Percentiles rank a stretch among this genome's conserved stretches.
Conservation (phyloP, 2,329 filamentous ascomycete genomes). For the Eurotiales sp. region DNA sequence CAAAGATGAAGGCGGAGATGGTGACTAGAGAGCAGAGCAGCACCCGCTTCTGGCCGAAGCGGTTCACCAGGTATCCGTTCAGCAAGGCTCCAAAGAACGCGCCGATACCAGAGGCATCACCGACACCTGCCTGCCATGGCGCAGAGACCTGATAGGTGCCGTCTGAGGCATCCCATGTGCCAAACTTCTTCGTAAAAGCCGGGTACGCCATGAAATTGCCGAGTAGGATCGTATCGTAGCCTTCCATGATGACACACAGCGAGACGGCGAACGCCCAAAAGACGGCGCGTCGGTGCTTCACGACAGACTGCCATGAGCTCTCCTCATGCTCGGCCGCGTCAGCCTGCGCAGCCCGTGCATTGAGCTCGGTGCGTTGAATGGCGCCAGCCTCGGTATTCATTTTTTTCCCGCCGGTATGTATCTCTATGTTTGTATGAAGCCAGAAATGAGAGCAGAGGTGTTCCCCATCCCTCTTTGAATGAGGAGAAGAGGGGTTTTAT, state of each 20-base stretch:
- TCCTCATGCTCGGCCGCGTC: slow-evolving; percentile 55
- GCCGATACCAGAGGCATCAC: neutral
- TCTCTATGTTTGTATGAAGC: too few relatives aligned
- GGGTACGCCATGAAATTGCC: slow-evolving; percentile 67
- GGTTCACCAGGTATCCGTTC: neutral
- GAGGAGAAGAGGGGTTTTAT: too few relatives aligned
- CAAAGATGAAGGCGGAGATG: slow-evolving; percentile 45
- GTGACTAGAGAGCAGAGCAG: slow-evolving; percentile 45
- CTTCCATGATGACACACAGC: slow-evolving; percentile 86
- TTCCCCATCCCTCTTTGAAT: too few relatives aligned
- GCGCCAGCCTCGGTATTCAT: too few relatives aligned
- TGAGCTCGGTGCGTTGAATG: too few relatives aligned
- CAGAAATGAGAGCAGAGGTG: too few relatives aligned
- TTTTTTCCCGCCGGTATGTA: too few relatives aligned
- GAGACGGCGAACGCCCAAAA: slow-evolving; percentile 79
- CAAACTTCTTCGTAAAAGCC: slow-evolving; percentile 40
- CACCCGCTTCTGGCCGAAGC: slow-evolving; percentile 23
- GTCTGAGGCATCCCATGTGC: slow-evolving; percentile 20
- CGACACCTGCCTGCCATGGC: neutral
- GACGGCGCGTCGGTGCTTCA: slow-evolving; percentile 80
- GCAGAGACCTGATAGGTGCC: slow-evolving; percentile 33
- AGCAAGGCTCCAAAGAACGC: neutral
- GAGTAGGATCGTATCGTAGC: slow-evolving; percentile 75
- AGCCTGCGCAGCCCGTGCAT: slow-evolving; percentile 18
- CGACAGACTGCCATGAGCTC: slow-evolving; percentile 71